These are phyloP conservation scores for Neurospora sp. DNA, from an alignment of 495 filamentous ascomycete species.

Conservation along the genomic window DNA sequence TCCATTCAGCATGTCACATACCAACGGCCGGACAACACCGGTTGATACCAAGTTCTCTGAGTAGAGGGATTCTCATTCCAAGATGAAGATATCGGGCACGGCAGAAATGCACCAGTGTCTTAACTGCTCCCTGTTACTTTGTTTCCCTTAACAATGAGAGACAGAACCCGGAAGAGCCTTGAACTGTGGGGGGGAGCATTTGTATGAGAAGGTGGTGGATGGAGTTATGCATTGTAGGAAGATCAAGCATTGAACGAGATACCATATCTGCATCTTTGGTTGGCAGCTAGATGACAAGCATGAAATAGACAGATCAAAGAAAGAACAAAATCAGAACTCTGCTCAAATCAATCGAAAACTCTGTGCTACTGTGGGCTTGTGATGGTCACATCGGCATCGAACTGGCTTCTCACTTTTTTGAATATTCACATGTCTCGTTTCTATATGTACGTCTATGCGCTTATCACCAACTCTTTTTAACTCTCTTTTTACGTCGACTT, in stretches of 20 bases:
- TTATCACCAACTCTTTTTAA: neutral
- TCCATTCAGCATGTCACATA: constrained; percentile 56
- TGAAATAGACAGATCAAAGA: neutral
- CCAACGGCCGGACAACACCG: constrained; percentile 45
- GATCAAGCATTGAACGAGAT: neutral
- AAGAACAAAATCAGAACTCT: neutral
- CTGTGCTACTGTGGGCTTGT: neutral
- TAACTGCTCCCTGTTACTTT: neutral
- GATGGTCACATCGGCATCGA: neutral
- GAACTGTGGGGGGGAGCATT: neutral
- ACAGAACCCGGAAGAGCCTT: neutral
- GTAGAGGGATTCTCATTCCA: neutral
- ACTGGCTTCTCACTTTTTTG: neutral
- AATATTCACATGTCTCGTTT: neutral
- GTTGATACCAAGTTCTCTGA: constrained; percentile 29
- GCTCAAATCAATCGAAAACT: neutral
- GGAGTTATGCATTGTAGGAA: neutral
- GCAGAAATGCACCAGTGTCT: neutral
- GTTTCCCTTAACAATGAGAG: neutral
- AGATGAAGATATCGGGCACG: neutral
- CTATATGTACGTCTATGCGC: neutral
- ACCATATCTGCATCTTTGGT: neutral
- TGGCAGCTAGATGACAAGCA: neutral
- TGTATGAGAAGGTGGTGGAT: neutral
- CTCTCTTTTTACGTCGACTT: constrained; percentile 11